Percentiles rank a stretch among this genome's conserved stretches.
Evolutionary conservation across 768 basidiomycete species (phyloP).

Genomic region (Royoungia palumana): DNA sequence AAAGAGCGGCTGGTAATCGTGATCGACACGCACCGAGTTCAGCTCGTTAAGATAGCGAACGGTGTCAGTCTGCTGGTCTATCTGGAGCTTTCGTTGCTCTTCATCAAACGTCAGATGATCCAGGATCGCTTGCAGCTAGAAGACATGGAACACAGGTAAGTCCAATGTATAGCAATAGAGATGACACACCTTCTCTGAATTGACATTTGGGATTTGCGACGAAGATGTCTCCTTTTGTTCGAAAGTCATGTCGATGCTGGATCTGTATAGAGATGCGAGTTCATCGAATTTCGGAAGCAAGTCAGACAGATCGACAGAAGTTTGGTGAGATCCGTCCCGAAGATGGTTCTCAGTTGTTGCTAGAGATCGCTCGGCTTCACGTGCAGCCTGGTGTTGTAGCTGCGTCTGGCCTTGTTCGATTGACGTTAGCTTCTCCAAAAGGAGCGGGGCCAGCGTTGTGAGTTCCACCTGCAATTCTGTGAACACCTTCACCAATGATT

Average conservation of each 20-base stretch:
- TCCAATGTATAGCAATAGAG: neutral
- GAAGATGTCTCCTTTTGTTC: neutral
- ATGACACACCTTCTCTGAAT: conserved; percentile 21
- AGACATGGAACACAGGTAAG: neutral
- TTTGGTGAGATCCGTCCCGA: neutral
- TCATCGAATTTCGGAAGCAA: conserved; percentile 38
- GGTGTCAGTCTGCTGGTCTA: conserved; percentile 70
- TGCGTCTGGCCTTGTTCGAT: conserved; percentile 27
- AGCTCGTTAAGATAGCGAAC: conserved; percentile 77
- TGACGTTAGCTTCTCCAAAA: conserved; percentile 33
- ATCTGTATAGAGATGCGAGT: conserved; percentile 27
- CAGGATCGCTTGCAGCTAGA: conserved; percentile 44
- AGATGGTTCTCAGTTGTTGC: conserved; percentile 10
- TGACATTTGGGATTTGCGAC: conserved; percentile 1
- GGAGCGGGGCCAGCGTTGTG: conserved; percentile 34
- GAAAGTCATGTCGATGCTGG: neutral
- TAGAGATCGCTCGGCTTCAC: conserved; percentile 1
- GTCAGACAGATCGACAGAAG: conserved; percentile 22
- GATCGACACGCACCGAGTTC: conserved; percentile 50
- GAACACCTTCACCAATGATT: conserved; percentile 32
- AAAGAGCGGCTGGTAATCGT: neutral
- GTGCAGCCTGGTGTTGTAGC: conserved; percentile 16
- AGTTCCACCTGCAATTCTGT: conserved; percentile 41
- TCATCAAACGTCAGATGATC: conserved; percentile 46
- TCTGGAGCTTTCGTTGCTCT: conserved; percentile 44